These are phyloP conservation scores for Umbelopsis sp. DNA, from an alignment of 371 early-diverging fungal genomes.

Conservation along the genomic window DNA sequence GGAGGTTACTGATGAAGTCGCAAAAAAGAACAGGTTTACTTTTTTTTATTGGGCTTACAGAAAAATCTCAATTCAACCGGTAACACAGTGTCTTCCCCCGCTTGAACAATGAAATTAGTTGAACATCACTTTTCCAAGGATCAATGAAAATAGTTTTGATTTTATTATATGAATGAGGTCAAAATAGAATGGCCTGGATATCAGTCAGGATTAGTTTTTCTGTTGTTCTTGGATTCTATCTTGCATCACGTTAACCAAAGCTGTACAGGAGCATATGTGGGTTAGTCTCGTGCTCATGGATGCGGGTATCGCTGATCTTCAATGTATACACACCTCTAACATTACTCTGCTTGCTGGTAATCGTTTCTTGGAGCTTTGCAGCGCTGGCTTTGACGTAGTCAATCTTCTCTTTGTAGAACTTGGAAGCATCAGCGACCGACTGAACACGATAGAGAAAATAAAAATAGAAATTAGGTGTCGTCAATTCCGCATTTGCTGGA, in stretches of 20 bases:
- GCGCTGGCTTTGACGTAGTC: conserved; percentile 76
- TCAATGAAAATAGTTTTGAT: not conserved
- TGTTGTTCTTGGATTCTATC: conserved; percentile 50
- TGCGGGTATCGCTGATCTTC: not conserved
- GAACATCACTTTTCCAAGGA: not conserved
- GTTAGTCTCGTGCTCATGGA: not conserved
- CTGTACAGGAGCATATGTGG: conserved; percentile 22
- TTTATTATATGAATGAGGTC: conserved; percentile 7
- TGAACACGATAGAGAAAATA: conserved; percentile 26
- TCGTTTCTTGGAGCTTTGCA: conserved; percentile 75
- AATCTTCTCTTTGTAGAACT: conserved; percentile 78
- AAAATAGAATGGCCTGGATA: not conserved
- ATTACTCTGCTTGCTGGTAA: conserved; percentile 75
- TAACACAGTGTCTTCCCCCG: not conserved
- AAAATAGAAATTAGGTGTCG: too few species aligned
- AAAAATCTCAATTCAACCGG: not conserved
- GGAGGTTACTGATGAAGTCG: not conserved
- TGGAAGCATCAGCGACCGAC: conserved; percentile 73
- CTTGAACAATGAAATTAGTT: conserved; percentile 1
- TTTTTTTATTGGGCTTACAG: not conserved
- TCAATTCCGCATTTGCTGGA: too few species aligned
- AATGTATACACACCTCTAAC: conserved; percentile 61
- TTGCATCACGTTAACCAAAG: conserved; percentile 58
- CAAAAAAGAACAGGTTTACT: not conserved
- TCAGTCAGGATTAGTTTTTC: conserved; percentile 19